Base-by-base conservation (phyloP, 495 filamentous ascomycete species). In the Aspergillus baeticus region DNA sequence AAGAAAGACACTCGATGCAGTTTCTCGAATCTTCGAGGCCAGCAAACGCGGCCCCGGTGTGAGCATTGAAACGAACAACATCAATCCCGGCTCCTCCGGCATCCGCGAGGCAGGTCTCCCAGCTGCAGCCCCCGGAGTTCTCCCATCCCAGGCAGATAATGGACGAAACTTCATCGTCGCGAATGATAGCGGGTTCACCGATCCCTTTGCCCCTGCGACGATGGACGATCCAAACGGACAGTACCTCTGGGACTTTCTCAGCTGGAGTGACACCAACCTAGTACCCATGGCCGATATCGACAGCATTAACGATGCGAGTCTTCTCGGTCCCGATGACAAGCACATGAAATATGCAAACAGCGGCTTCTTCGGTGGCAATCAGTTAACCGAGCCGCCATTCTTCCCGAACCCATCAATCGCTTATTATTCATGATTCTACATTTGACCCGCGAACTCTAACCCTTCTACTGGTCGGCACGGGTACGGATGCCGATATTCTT, bases 1-100 rank as follows among this genome's bases (percentile, higher is more conserved):
- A 0, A 83, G 84, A 60, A 79, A 86, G 23, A 87, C 82, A 26
- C 72, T 84, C 33, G 87, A 90, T 65, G 84, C 88, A 13, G 78
- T 92, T 35, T 78, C 79, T 58, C 78, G 83, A 55, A 87, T 92
- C 65, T 86, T 85, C 63, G 85, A 88, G 61, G 87, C 88, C 22
- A 76, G 71, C 36, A 73, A 75, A 54, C 61, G 70, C 2, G 68
- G 67, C 10, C 58, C 69, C 7, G 57, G 62, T 6, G 31, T 66
- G 14, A 5, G 23, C 2, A 51, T 51, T 41, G 26, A 63, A 20
- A 13, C 57, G 21, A 51, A 54, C 38, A 56, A 54, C 54, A 44
- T 57, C 31, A 23, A 38, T n/a, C 37, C 55, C 31, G 41, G 60
- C 22, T 67, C 50, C 60, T 43, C 60, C n/a, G 55, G 17, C n/a